phyloP scores from a whole-genome alignment of 768 basidiomycete species.

The Galerina sulciceps region DNA sequence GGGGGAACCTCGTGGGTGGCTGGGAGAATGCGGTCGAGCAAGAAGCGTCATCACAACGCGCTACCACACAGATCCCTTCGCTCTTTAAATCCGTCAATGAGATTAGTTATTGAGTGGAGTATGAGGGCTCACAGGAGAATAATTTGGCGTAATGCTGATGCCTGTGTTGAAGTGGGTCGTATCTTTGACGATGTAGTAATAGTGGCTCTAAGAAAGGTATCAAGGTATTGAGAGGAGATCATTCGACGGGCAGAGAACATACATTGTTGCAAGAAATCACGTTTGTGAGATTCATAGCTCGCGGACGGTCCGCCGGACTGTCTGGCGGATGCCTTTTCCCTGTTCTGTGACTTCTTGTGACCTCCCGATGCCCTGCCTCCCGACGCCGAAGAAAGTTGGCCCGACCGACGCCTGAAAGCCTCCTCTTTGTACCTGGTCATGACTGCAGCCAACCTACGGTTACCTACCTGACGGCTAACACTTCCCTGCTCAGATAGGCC shows the following conservation, averaged over 20 bases:
- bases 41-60: slow-evolving; percentile 16
- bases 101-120: background rate
- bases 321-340: too few species aligned
- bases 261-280: too few species aligned
- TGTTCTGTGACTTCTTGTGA: background rate
- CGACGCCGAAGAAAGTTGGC: too few species aligned
- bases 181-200: slow-evolving; percentile 5
- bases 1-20: slow-evolving; percentile 12
- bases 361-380: too few species aligned
- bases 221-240: background rate
- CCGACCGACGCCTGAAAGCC: too few species aligned
- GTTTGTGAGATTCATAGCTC: too few species aligned
- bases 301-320: too few species aligned
- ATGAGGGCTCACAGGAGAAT: background rate
- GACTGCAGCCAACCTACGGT: too few species aligned
- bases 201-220: background rate
- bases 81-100: background rate
- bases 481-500: too few species aligned
- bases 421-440: too few species aligned
- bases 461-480: too few species aligned
- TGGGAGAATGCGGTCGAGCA: slow-evolving; percentile 26
- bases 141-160: background rate
- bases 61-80: slow-evolving; percentile 22
- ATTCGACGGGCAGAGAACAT: too few species aligned
- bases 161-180: slow-evolving; percentile 1